Conservation (phyloP, 306 rosid species). For the Lathyrus sativus region DNA sequence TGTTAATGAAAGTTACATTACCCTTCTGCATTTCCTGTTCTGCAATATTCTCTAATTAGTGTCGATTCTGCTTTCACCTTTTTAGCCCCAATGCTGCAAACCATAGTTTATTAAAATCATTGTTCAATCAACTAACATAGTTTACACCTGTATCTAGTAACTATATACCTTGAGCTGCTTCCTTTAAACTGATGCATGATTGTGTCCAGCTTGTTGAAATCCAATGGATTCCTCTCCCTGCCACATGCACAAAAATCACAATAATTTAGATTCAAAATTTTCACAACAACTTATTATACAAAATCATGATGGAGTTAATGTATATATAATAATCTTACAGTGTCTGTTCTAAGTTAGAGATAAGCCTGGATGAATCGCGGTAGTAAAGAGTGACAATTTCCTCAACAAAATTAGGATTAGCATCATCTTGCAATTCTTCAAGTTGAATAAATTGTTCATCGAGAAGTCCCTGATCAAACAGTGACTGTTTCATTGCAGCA, state of each 20-base stretch:
- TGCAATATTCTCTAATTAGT: constrained; percentile 77
- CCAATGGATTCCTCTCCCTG: constrained; percentile 66
- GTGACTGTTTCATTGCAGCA: constrained; percentile 69
- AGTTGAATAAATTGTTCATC: constrained; percentile 91
- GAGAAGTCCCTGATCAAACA: constrained; percentile 81
- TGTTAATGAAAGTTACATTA: constrained; percentile 48
- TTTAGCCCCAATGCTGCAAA: constrained; percentile 87
- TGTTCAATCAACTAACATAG: too few relatives aligned
- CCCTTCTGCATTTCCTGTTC: constrained; percentile 80
- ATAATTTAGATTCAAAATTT: background rate
- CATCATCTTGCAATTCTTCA: constrained; percentile 89
- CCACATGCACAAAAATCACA: constrained; percentile 23
- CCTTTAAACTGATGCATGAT: constrained; percentile 88
- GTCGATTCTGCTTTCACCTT: constrained; percentile 83
- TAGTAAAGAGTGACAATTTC: constrained; percentile 78
- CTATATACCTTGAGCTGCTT: constrained; percentile 77
- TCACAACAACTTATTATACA: too few relatives aligned
- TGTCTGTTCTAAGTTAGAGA: constrained; percentile 66
- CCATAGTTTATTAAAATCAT: constrained; percentile 5
- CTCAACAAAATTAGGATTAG: constrained; percentile 88
- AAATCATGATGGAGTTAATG: background rate
- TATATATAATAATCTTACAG: constrained; percentile 46
- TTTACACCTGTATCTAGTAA: too few relatives aligned
- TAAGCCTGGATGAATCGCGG: constrained; percentile 68
- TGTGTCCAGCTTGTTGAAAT: constrained; percentile 72